Conservation (phyloP, 1,284 basidiomycete species). For the Ceratobasidium sp. region DNA sequence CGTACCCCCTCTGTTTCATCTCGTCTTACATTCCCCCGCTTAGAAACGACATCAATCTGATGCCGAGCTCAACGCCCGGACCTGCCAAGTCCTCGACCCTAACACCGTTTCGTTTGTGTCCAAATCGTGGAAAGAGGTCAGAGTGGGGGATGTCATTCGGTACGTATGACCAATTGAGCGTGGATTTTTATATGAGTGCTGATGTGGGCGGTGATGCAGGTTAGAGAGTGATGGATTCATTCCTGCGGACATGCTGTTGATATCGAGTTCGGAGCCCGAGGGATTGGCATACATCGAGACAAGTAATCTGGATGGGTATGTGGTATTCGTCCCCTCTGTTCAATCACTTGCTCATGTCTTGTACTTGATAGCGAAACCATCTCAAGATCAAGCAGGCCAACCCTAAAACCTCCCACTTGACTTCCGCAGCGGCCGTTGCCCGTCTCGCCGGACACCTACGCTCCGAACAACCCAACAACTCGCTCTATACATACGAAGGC, state of each 20-base stretch:
- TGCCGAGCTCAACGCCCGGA: constrained; percentile 86
- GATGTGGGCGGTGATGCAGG: background rate
- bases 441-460: constrained; percentile 82
- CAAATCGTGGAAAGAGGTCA: constrained; percentile 88
- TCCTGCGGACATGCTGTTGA: constrained; percentile 89
- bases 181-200: background rate
- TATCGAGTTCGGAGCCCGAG: constrained; percentile 94
- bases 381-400: constrained; percentile 98
- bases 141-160: constrained; percentile 92
- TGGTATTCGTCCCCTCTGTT: background rate
- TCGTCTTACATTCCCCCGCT: background rate
- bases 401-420: constrained; percentile 79
- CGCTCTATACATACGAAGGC: constrained; percentile 93
- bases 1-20: background rate
- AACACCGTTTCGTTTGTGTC: constrained; percentile 71
- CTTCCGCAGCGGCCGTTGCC: constrained; percentile 76
- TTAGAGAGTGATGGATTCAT: constrained; percentile 94
- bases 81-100: constrained; percentile 75
- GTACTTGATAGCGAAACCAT: constrained; percentile 78
- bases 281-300: constrained; percentile 98
- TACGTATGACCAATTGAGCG: background rate
- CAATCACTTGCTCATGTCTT: background rate
- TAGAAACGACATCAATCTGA: constrained; percentile 95
- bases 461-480: constrained; percentile 97
- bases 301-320: constrained; percentile 93